Evolutionary conservation across 768 basidiomycete species (phyloP), one percentile per base, ranked within the genome.

Genomic region (Agrocybe chaxingu): DNA sequence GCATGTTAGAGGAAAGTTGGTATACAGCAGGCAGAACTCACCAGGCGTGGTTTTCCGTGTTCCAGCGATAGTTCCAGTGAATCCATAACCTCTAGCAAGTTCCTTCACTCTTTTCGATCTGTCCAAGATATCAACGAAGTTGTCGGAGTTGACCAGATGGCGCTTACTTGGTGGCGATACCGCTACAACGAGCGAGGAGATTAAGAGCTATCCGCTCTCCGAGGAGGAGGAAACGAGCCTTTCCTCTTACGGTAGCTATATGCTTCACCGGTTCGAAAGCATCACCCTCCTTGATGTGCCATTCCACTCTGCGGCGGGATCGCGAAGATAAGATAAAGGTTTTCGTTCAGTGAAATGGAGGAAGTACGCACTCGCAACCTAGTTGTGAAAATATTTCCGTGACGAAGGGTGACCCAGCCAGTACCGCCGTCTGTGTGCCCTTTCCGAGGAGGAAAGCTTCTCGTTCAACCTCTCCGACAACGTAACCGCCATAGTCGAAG

Each of bases 11-110:
- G 24, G 24, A 24, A 24, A 24, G 24, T 24, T 24, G 24, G 24
- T 5, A 24, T 24, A 10, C 3, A 4, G 18, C 13, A 30, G 12
- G 8, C 3, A 34, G 16, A 34, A 47, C 59, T 37, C 53, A 79
- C 88, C 93, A 31, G 96, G 96, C 1, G 96, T 98, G 1, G 96
- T 99, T 76, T 99, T 99, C 52, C 96, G 78, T 19, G 96, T 99
- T 10, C 96, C 96, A 13, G 96, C 96, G 50, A 99, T 80, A 55
- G 87, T 82, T 4, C 96, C 96, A 47, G 81, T 78, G 73, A 85
- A 98, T 0, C 93, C 94, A 53, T 80, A 82, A 11, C 77, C 75
- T 49, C 79, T 68, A 2, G 95, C 94, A 12, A 91, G 75, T 60
- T 91, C 87, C 58, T 86, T 84, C 64, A 95, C 81, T 46, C 70